Base-by-base conservation (phyloP, 345 rosid genomes). In the Moringa oleifera region DNA sequence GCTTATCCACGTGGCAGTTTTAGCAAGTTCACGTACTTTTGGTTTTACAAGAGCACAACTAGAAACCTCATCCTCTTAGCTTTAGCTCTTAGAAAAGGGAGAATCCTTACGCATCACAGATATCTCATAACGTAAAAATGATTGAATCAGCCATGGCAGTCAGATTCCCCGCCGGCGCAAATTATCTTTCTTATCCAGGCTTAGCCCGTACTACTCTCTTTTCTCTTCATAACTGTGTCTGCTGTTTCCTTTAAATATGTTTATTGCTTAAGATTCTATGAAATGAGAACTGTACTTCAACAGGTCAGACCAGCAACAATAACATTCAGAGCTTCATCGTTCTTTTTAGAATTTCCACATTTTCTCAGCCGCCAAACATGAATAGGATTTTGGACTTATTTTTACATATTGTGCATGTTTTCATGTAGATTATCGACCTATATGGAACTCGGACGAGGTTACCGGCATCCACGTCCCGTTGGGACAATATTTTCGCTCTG, bases 141-240 rank as follows among this genome's bases (percentile, higher is more conserved):
- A 81, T 73, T 57, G 89, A 87, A 60, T 75, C 88, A 58, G 77
- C 85, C 64, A 64, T 84, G 79, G 88, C 88, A 69, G 76, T 77
- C 18, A 91, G 96, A 62, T 80, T 87, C 68, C 64, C 82, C 62
- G 85, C 74, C 49, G 62, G 77, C 55, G 64, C 71, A n/a, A 79
- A 70, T 61, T 75, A 80, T 74, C 74, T 71, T 70, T 78, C 81
- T 37, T 76, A 86, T 68, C 28, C 83, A 51, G 57, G 81, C 71
- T 37, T 82, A 56, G 74, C 75, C 21, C 68, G 95, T 85, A 75
- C 66, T 53, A 51, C 28, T 54, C 41, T 25, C 18, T 63, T 62
- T 51, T 60, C 47, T 22, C 10, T 62, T 31, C 62, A 53, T 54
- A 0, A 25, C 25, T 13, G 19, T 16, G 21, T 15, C 20, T 41